phyloP scores from a whole-genome alignment of 768 basidiomycete species.

The Tulasnella sp. region DNA sequence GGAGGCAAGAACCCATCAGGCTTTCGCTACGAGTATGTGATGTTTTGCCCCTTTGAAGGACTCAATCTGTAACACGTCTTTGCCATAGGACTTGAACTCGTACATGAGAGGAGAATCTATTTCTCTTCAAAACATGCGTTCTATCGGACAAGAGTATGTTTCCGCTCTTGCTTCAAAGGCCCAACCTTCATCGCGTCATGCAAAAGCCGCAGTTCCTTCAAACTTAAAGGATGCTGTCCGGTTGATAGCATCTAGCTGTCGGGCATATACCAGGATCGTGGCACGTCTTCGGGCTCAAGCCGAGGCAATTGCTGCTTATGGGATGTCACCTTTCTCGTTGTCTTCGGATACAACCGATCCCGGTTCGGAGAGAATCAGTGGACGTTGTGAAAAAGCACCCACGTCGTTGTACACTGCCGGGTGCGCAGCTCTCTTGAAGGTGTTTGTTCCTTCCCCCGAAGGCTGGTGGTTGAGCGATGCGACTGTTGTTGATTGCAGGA shows the following conservation, averaged over 20 bases:
- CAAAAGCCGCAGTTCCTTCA: neutral
- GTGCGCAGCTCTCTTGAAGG: constrained; percentile 62
- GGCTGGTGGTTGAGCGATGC: constrained; percentile 77
- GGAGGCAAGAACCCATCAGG: constrained; percentile 41
- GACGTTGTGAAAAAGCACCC: no score
- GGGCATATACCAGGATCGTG: constrained; percentile 69
- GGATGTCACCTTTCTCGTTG: neutral
- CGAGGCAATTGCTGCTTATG: constrained; percentile 36
- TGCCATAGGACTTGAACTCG: constrained; percentile 54
- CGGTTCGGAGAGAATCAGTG: no score
- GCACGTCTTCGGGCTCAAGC: constrained; percentile 67
- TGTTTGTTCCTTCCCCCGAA: constrained; percentile 76
- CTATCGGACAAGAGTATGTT: constrained; percentile 44
- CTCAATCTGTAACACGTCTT: constrained; percentile 10
- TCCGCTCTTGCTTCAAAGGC: constrained; percentile 26
- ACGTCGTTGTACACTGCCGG: constrained; percentile 53
- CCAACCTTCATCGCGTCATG: neutral
- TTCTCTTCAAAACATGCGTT: constrained; percentile 58
- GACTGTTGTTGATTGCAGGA: constrained; percentile 70
- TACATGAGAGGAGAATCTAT: constrained; percentile 71
- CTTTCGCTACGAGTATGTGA: constrained; percentile 46
- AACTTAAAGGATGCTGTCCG: constrained; percentile 1
- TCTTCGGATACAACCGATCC: no score
- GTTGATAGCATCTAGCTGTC: constrained; percentile 38
- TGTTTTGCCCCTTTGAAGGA: constrained; percentile 7